These are phyloP conservation scores for Fusarium zealandicum DNA, from an alignment of 2,329 filamentous ascomycete species.

Conservation along the genomic window DNA sequence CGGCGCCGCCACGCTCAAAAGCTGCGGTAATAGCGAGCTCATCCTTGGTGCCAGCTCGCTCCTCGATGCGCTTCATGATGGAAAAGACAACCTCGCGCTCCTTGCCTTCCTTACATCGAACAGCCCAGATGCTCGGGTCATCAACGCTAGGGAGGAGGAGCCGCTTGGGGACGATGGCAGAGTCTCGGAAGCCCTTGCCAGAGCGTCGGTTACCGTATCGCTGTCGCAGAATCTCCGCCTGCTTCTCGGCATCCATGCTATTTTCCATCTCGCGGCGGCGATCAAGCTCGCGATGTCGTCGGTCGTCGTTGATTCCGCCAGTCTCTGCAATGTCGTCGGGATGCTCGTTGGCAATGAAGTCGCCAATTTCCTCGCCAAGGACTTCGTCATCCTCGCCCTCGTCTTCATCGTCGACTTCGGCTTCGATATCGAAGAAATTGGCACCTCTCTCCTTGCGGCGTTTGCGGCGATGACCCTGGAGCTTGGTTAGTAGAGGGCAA, in stretches of 20 bases:
- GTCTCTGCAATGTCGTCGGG: conserved; percentile 86
- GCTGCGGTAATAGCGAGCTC: conserved; percentile 86
- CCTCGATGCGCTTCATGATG: conserved; percentile 88
- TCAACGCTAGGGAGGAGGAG: conserved; percentile 90
- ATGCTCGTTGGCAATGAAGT: conserved; percentile 88
- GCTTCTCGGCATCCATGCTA: conserved; percentile 91
- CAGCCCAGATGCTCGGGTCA: conserved; percentile 94
- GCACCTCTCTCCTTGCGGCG: conserved; percentile 78
- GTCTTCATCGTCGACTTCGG: conserved; percentile 96
- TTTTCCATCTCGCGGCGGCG: conserved; percentile 86
- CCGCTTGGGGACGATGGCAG: conserved; percentile 81
- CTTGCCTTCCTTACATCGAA: conserved; percentile 93
- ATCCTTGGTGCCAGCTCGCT: conserved; percentile 78
- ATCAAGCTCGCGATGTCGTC: conserved; percentile 92
- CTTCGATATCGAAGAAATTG: conserved; percentile 96
- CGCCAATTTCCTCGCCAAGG: conserved; percentile 81
- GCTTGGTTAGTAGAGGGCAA: conserved; percentile 27
- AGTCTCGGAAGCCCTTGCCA: conserved; percentile 70
- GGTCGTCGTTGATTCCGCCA: conserved; percentile 84
- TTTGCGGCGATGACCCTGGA: conserved; percentile 75
- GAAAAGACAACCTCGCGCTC: conserved; percentile 89
- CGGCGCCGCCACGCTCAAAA: conserved; percentile 84
- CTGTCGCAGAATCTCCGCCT: conserved; percentile 85
- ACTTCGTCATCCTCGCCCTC: conserved; percentile 89
- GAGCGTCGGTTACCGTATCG: conserved; percentile 83